A percentile compares a stretch with the other conserved stretches of the same genome.
These are phyloP conservation scores for Diplocarpon rosae DNA, from an alignment of 2,329 filamentous ascomycete genomes.

Conservation along the genomic window DNA sequence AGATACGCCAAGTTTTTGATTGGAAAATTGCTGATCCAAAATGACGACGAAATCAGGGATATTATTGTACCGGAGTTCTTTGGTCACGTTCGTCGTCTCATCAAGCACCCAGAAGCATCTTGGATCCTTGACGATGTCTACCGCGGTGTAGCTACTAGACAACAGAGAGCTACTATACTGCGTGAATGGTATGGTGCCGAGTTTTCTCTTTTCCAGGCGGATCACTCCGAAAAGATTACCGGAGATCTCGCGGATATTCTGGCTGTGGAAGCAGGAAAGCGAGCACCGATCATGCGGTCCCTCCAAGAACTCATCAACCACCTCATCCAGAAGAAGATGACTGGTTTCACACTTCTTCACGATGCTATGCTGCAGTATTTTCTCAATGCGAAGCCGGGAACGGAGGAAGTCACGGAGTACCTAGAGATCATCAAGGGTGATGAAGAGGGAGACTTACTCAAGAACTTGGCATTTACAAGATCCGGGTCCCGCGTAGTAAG, in stretches of 20 bases:
- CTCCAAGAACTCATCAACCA: slow-evolving; percentile 81
- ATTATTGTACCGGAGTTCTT: slow-evolving; percentile 92
- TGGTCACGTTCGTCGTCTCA: slow-evolving; percentile 81
- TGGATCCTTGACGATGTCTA: slow-evolving; percentile 99
- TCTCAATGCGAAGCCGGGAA: slow-evolving; percentile 63
- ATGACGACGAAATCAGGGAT: slow-evolving; percentile 76
- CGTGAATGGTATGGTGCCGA: slow-evolving; percentile 96
- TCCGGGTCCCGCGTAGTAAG: slow-evolving; percentile 75
- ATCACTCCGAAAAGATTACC: slow-evolving; percentile 37
- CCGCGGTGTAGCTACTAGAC: slow-evolving; percentile 70
- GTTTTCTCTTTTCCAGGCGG: slow-evolving; percentile 67
- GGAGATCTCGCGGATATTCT: slow-evolving; percentile 65
- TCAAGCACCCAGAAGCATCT: slow-evolving; percentile 90
- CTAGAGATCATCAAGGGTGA: slow-evolving; percentile 86
- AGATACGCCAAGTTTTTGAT: slow-evolving; percentile 97
- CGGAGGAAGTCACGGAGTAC: slow-evolving; percentile 76
- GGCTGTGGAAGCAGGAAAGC: slow-evolving; percentile 70
- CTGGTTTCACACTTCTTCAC: slow-evolving; percentile 94
- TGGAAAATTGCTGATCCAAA: slow-evolving; percentile 89
- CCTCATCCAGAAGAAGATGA: slow-evolving; percentile 91
- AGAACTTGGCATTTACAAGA: slow-evolving; percentile 93
- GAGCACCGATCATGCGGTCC: slow-evolving; percentile 74
- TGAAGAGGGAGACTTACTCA: slow-evolving; percentile 77
- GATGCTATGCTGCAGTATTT: slow-evolving; percentile 98
- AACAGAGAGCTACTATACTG: slow-evolving; percentile 76